These are phyloP conservation scores for Arthroderma sp. DNA, from an alignment of 2,329 filamentous ascomycete genomes.

Conservation along the genomic window DNA sequence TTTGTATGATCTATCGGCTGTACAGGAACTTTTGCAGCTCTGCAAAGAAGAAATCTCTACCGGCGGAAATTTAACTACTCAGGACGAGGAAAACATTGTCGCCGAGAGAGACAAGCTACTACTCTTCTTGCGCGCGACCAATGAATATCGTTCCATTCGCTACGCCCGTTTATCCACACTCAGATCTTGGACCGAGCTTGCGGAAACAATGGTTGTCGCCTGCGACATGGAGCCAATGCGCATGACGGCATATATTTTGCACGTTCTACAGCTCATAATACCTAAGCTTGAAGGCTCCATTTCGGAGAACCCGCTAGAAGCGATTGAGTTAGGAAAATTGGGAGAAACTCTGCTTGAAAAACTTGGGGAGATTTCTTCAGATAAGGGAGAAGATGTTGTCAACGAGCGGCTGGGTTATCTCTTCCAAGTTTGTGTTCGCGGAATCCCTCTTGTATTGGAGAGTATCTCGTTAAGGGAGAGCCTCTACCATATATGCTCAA, in stretches of 20 bases:
- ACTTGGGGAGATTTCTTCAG: conserved; percentile 24
- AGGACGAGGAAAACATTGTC: conserved; percentile 29
- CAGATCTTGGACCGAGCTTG: conserved; percentile 69
- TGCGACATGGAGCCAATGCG: conserved; percentile 64
- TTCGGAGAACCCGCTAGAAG: conserved; percentile 53
- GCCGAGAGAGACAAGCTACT: conserved; percentile 27
- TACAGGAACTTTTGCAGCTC: conserved; percentile 57
- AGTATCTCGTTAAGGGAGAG: conserved; percentile 61
- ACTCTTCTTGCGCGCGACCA: conserved; percentile 27
- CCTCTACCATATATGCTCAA: conserved; percentile 85
- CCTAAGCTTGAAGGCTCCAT: conserved; percentile 74
- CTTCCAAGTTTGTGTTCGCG: conserved; percentile 73
- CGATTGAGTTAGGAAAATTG: conserved; percentile 64
- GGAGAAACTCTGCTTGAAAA: conserved; percentile 48
- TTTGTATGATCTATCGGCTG: conserved; percentile 56
- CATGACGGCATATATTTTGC: conserved; percentile 66
- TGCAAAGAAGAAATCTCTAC: conserved; percentile 27
- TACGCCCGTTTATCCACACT: conserved; percentile 52
- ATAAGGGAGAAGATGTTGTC: conserved; percentile 49
- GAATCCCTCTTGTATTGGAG: conserved; percentile 60
- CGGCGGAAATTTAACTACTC: conserved; percentile 32
- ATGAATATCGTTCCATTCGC: conserved; percentile 25
- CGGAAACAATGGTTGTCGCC: conserved; percentile 69
- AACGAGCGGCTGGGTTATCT: conserved; percentile 84
- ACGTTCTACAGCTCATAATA: conserved; percentile 73